Percentiles rank a stretch among this genome's conserved stretches.
Evolutionary conservation across 2,329 filamentous ascomycete genomes (phyloP).

Genomic region (Aspergillus flavus): DNA sequence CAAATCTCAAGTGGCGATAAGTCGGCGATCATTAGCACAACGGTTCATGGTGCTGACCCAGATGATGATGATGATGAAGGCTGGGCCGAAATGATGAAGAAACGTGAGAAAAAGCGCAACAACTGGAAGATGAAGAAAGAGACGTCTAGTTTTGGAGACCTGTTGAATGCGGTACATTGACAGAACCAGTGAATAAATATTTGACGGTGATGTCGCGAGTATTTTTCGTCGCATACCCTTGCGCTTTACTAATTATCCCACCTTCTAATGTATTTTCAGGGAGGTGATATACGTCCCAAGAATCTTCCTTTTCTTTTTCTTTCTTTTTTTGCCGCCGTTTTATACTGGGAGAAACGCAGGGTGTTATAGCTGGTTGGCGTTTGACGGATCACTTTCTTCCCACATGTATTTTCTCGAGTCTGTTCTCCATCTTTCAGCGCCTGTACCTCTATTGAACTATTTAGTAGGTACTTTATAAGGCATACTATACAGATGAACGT

Average conservation of each 20-base stretch:
- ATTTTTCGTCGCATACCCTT: conserved; percentile 11
- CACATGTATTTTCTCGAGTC: background rate
- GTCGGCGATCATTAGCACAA: conserved; percentile 18
- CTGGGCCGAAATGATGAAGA: conserved; percentile 55
- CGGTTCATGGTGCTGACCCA: conserved; percentile 20
- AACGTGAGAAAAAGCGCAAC: conserved; percentile 52
- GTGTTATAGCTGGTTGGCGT: background rate
- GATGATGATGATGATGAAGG: conserved; percentile 54
- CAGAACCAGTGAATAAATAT: conserved; percentile 15
- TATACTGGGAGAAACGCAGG: background rate
- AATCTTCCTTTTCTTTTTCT: background rate
- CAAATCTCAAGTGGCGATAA: conserved; percentile 30
- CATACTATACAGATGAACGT: conserved; percentile 13
- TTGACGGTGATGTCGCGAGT: conserved; percentile 10
- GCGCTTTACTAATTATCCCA: conserved; percentile 3
- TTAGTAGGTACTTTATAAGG: conserved; percentile 11
- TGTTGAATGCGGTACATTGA: conserved; percentile 42
- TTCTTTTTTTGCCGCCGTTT: conserved; percentile 8
- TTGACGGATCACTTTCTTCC: background rate
- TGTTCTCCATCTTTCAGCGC: conserved; percentile 10
- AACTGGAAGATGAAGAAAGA: conserved; percentile 50
- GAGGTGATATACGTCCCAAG: background rate
- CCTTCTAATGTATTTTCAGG: background rate
- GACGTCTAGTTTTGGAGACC: conserved; percentile 37
- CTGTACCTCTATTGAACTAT: conserved; percentile 14